Percentiles rank a stretch among this genome's conserved stretches.
Conservation (phyloP, 2,329 filamentous ascomycete genomes). For the Exophiala viscosa region DNA sequence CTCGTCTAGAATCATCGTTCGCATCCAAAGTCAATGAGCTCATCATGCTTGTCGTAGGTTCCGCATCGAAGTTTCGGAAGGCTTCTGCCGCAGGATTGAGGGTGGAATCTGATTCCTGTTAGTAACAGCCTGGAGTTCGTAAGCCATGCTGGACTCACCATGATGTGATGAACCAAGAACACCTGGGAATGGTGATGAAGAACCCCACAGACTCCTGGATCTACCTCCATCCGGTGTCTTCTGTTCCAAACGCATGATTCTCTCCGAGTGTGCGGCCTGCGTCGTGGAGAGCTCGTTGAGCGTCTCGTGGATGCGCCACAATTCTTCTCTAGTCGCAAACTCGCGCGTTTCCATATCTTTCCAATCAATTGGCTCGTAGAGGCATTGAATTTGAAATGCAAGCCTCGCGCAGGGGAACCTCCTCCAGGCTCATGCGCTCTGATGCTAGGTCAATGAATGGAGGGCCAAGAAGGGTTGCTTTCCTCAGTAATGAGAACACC, state of each 20-base stretch:
- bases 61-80: constrained; percentile 82
- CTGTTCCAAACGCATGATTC: constrained; percentile 59
- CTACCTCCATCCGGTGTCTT: constrained; percentile 61
- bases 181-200: constrained; percentile 81
- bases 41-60: constrained; percentile 74
- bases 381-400: constrained; percentile 6
- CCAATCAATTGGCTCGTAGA: constrained; percentile 3
- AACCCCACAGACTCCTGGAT: constrained; percentile 82
- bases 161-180: constrained; percentile 79
- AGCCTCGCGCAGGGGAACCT: neutral
- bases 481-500: constrained; percentile 3
- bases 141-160: constrained; percentile 54
- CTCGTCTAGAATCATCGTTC: constrained; percentile 80
- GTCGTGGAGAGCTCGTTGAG: constrained; percentile 58
- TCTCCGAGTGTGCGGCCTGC: constrained; percentile 60
- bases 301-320: constrained; percentile 62
- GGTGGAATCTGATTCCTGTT: constrained; percentile 60
- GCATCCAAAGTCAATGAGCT: constrained; percentile 79
- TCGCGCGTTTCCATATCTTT: constrained; percentile 19
- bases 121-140: neutral
- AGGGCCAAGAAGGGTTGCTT: neutral
- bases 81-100: constrained; percentile 77
- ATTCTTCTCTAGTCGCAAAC: constrained; percentile 61
- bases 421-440: constrained; percentile 1
- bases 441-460: neutral